Evolutionary conservation across 2,329 filamentous ascomycete species (phyloP).

Genomic region (Beauveria caledonica): DNA sequence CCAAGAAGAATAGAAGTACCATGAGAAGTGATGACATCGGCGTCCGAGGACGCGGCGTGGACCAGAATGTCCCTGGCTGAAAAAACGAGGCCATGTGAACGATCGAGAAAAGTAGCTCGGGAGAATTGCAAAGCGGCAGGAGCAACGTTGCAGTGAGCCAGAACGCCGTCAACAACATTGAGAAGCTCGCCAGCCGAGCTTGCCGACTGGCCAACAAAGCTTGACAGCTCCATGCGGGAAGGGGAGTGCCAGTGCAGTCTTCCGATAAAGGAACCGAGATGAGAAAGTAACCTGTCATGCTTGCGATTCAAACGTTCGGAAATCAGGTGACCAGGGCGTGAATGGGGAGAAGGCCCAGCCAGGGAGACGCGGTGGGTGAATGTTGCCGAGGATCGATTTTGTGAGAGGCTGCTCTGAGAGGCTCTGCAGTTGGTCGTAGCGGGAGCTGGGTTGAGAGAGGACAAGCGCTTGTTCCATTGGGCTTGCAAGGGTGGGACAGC

Average conservation of each 20-base stretch:
- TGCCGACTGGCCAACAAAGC: slow-evolving; percentile 76
- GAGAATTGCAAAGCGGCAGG: slow-evolving; percentile 59
- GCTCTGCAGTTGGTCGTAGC: slow-evolving; percentile 23
- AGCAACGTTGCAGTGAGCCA: slow-evolving; percentile 63
- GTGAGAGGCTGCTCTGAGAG: slow-evolving; percentile 29
- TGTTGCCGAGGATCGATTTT: slow-evolving; percentile 43
- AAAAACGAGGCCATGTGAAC: slow-evolving; percentile 70
- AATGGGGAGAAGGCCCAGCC: slow-evolving; percentile 55
- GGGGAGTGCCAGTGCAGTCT: slow-evolving; percentile 85
- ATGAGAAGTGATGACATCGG: slow-evolving; percentile 72
- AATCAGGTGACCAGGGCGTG: slow-evolving; percentile 63
- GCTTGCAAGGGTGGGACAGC: slow-evolving; percentile 26
- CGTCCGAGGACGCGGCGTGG: slow-evolving; percentile 58
- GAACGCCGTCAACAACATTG: slow-evolving; percentile 72
- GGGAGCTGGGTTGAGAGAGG: slow-evolving; percentile 30
- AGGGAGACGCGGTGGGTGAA: slow-evolving; percentile 71
- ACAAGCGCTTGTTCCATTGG: slow-evolving; percentile 38
- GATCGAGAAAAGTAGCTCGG: slow-evolving; percentile 68
- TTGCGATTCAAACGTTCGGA: slow-evolving; percentile 72
- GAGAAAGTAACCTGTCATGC: slow-evolving; percentile 83
- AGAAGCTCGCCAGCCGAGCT: slow-evolving; percentile 73
- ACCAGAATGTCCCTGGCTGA: slow-evolving; percentile 73
- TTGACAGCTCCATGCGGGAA: slow-evolving; percentile 72
- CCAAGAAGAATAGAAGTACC: slow-evolving; percentile 67
- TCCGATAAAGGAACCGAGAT: slow-evolving; percentile 88